Evolutionary conservation across 768 basidiomycete genomes (phyloP), one percentile per base, ranked within the genome.

Genomic region (Tylopilus subfusipes): DNA sequence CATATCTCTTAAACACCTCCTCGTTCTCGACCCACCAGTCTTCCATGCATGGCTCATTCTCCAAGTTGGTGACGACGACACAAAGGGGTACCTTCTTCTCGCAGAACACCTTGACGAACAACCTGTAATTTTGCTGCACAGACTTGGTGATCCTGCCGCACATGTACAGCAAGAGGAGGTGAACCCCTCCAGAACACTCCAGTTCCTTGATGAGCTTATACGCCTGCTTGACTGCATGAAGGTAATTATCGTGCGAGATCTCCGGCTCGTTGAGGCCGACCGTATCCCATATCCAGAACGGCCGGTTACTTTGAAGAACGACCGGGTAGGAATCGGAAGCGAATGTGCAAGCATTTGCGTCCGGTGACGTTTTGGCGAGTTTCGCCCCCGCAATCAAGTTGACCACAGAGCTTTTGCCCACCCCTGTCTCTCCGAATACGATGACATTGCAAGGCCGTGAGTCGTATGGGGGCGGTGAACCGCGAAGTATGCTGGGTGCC

Each of bases 101-200:
- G 45, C 77, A 78, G n/a, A 78, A 65, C n/a, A 77, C 64, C 5
- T 75, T 64, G 48, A 55, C 56, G 53, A 77, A 75, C 29, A 77
- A 36, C 36, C 50, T 63, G 66, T 73, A 78, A 52, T 77, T 78
- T 48, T 69, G 68, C 38, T 68, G 59, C 48, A 70, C 61, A 1
- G 69, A 59, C 24, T 68, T 68, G 9, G 64, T 74, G 58, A 77
- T 67, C 57, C 75, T 66, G 8, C 67, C 73, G 8, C 71, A 71
- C 66, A 74, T 72, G 56, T 70, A 70, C 36, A 71, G 68, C 29
- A 78, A 53, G 27, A 78, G 72, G 16, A 78, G 67, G 58, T 66
- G 71, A 30, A 78, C 58, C 13, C 78, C 76, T 16, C 63, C 71
- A 4, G 58, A 57, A 29, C 33, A 39, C 22, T 68, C 64, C 25